Conservation (phyloP, 768 basidiomycete species). For the Hypsizygus marmoreus region DNA sequence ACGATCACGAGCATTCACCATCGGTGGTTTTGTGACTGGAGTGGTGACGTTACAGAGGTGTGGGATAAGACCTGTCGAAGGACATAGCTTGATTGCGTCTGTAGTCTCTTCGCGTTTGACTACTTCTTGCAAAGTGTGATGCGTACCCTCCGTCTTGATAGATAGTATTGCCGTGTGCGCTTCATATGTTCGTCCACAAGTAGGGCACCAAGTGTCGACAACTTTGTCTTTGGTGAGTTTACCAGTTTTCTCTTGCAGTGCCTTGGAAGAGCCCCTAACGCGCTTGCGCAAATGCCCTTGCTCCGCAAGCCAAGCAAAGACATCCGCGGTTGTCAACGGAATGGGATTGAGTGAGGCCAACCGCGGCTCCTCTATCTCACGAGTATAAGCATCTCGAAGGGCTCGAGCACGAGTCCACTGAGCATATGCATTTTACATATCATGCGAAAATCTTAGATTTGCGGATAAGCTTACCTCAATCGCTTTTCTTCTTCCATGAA, state of each 20-base stretch:
- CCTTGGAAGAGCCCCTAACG: neutral
- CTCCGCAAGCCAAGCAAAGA: conserved; percentile 47
- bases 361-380: conserved; percentile 15
- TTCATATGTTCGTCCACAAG: conserved; percentile 32
- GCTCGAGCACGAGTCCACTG: conserved; percentile 53
- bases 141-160: conserved; percentile 19
- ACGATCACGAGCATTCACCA: conserved; percentile 24
- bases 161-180: conserved; percentile 19
- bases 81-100: neutral
- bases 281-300: conserved; percentile 38
- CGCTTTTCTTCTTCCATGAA: conserved; percentile 50
- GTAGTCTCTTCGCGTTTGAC: neutral
- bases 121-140: conserved; percentile 3
- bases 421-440: neutral
- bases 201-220: conserved; percentile 28
- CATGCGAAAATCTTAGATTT: neutral
- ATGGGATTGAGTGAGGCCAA: conserved; percentile 18
- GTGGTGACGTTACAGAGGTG: conserved; percentile 13
- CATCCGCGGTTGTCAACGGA: conserved; percentile 42
- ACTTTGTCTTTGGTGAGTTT: conserved; percentile 3
- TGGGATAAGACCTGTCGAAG: neutral
- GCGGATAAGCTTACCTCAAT: conserved; percentile 41
- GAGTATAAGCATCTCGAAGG: conserved; percentile 42
- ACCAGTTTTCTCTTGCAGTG: conserved; percentile 5
- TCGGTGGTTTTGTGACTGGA: conserved; percentile 29